phyloP scores from a whole-genome alignment of 495 filamentous ascomycete species.

The Aspergillus haitiensis region DNA sequence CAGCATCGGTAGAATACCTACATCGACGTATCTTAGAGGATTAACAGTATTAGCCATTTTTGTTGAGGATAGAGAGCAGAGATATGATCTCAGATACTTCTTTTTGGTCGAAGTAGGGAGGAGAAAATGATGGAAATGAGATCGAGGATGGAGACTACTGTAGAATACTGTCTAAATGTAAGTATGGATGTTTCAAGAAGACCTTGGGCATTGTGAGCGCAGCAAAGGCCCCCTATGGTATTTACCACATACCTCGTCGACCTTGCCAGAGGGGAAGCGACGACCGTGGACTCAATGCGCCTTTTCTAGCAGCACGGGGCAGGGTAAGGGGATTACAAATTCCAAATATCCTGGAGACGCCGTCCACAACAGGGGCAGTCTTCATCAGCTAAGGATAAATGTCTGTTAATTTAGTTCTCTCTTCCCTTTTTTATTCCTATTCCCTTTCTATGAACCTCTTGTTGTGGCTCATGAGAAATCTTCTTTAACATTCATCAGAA shows the following conservation, averaged over 20 bases:
- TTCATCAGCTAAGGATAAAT: constrained; percentile 26
- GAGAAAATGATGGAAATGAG: constrained; percentile 3
- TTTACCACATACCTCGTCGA: constrained; percentile 21
- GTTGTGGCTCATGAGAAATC: background rate
- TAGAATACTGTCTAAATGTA: constrained; percentile 12
- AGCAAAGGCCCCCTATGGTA: background rate
- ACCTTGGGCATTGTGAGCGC: background rate
- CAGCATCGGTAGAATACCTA: constrained; percentile 22
- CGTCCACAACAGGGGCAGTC: constrained; percentile 14
- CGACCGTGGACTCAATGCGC: background rate
- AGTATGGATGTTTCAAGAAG: background rate
- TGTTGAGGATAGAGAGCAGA: background rate
- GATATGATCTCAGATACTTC: constrained; percentile 15
- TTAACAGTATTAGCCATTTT: constrained; percentile 38
- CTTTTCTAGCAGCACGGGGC: constrained; percentile 12
- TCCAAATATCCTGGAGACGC: constrained; percentile 20
- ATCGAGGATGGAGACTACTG: constrained; percentile 15
- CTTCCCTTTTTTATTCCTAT: background rate
- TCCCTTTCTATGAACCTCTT: background rate
- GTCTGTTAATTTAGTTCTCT: background rate
- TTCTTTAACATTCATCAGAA: background rate
- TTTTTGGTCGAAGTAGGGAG: background rate
- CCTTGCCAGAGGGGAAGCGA: background rate
- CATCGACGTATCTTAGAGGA: constrained; percentile 48
- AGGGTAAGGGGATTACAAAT: constrained; percentile 20